Evolutionary conservation across 768 basidiomycete species (phyloP).

Genomic region (Suillus decipiens): DNA sequence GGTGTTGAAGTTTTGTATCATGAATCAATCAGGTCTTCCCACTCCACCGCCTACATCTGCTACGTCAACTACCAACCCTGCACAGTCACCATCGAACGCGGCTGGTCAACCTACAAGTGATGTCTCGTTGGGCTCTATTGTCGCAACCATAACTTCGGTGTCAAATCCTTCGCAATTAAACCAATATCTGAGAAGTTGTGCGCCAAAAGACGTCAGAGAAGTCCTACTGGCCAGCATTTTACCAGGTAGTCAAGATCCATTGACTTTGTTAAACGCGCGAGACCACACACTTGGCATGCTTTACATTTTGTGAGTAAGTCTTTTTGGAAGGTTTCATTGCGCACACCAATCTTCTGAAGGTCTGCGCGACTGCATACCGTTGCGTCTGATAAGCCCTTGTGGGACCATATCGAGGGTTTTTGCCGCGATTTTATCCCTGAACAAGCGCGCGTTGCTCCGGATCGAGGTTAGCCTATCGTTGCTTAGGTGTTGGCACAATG

Average conservation of each 20-base stretch:
- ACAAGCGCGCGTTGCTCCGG: constrained; percentile 66
- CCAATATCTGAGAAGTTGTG: constrained; percentile 44
- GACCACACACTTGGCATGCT: constrained; percentile 65
- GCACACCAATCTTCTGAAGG: constrained; percentile 34
- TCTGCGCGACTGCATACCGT: constrained; percentile 55
- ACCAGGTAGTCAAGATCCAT: constrained; percentile 66
- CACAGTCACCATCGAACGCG: constrained; percentile 14
- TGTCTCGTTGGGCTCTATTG: constrained; percentile 40
- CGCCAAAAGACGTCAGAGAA: constrained; percentile 61
- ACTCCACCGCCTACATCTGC: constrained; percentile 24
- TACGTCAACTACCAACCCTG: constrained; percentile 18
- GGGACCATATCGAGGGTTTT: constrained; percentile 52
- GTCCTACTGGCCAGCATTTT: constrained; percentile 54
- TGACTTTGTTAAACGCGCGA: constrained; percentile 55
- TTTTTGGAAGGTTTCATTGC: constrained; percentile 2
- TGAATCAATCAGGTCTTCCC: constrained; percentile 30
- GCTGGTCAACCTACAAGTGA: constrained; percentile 16
- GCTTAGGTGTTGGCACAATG: neutral
- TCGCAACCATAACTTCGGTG: constrained; percentile 48
- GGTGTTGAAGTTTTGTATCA: constrained; percentile 11
- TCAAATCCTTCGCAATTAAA: constrained; percentile 40
- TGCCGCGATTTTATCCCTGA: constrained; percentile 62
- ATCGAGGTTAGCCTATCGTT: constrained; percentile 50
- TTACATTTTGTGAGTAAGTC: constrained; percentile 65
- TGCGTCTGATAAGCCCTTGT: constrained; percentile 41